Conservation (phyloP, 2,329 filamentous ascomycete genomes). For the Ceratocystis huliohia region DNA sequence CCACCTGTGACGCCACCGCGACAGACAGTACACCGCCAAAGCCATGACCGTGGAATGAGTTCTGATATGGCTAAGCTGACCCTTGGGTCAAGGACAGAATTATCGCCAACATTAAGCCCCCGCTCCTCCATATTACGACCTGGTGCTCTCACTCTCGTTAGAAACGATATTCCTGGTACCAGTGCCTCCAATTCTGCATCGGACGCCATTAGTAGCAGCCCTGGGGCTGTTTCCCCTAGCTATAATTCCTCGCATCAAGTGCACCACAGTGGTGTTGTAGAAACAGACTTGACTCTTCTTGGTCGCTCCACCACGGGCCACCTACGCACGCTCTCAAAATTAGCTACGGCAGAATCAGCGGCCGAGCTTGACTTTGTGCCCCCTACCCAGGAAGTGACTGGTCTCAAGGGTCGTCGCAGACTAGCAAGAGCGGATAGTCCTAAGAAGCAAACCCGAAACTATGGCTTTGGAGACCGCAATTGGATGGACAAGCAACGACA, state of each 20-base stretch:
- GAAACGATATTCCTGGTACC: conserved; percentile 19
- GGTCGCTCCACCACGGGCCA: conserved; percentile 84
- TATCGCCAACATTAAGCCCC: conserved; percentile 32
- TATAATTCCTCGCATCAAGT: conserved; percentile 23
- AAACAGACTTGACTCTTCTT: conserved; percentile 66
- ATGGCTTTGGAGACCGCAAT: conserved; percentile 68
- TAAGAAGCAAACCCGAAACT: conserved; percentile 30
- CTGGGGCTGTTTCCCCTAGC: conserved; percentile 11
- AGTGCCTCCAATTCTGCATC: conserved; percentile 26
- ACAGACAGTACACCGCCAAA: conserved; percentile 5
- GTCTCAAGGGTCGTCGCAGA: conserved; percentile 69
- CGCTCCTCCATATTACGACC: conserved; percentile 48
- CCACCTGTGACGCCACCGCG: conserved; percentile 17
- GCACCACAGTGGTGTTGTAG: conserved; percentile 37
- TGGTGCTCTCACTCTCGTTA: conserved; percentile 18
- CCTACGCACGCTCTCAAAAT: conserved; percentile 70
- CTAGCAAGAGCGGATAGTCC: conserved; percentile 59
- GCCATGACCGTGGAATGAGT: conserved; percentile 49
- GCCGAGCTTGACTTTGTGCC: conserved; percentile 67
- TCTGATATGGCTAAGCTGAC: conserved; percentile 47
- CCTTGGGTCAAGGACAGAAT: conserved; percentile 33
- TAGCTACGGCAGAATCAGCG: conserved; percentile 60
- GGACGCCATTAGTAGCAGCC: conserved; percentile 23
- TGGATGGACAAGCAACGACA: conserved; percentile 99
- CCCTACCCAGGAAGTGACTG: conserved; percentile 72